Evolutionary conservation across 2,329 filamentous ascomycete genomes (phyloP).

Genomic region (Ascocoryne sarcoides): DNA sequence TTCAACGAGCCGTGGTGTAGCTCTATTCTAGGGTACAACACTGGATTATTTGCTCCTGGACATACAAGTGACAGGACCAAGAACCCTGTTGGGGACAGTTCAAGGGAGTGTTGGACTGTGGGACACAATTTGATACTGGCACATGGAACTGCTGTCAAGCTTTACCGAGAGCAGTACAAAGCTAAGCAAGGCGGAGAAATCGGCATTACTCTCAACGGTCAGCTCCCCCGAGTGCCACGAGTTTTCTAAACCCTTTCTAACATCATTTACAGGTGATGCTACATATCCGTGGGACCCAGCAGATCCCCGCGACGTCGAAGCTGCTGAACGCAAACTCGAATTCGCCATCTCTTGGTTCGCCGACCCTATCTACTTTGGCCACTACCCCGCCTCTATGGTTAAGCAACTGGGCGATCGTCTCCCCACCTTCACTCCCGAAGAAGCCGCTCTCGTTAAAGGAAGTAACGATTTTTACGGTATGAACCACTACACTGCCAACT

Average conservation of each 20-base stretch:
- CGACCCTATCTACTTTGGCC: conserved; percentile 76
- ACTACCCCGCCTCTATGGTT: conserved; percentile 77
- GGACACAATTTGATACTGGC: conserved; percentile 75
- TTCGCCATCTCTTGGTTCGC: conserved; percentile 85
- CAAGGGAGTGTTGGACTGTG: conserved; percentile 72
- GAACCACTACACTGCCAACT: conserved; percentile 91
- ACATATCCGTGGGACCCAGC: conserved; percentile 74
- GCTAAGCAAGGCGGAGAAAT: conserved; percentile 63
- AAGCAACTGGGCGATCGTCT: conserved; percentile 72
- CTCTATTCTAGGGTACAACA: conserved; percentile 70
- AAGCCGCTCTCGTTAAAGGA: conserved; percentile 66
- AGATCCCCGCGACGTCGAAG: conserved; percentile 66
- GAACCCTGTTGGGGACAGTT: conserved; percentile 62
- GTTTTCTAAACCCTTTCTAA: not conserved
- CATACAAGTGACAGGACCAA: conserved; percentile 66
- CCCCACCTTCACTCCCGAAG: conserved; percentile 64
- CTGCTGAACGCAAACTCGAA: conserved; percentile 72
- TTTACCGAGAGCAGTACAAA: conserved; percentile 78
- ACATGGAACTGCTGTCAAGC: conserved; percentile 72
- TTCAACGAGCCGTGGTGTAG: conserved; percentile 89
- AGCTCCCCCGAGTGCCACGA: conserved; percentile 14
- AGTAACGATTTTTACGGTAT: conserved; percentile 92
- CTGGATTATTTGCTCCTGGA: conserved; percentile 74
- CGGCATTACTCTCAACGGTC: conserved; percentile 78
- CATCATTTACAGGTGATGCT: conserved; percentile 51